Conservation (phyloP, 257 asterid species). For the Ilex aquifolium region DNA sequence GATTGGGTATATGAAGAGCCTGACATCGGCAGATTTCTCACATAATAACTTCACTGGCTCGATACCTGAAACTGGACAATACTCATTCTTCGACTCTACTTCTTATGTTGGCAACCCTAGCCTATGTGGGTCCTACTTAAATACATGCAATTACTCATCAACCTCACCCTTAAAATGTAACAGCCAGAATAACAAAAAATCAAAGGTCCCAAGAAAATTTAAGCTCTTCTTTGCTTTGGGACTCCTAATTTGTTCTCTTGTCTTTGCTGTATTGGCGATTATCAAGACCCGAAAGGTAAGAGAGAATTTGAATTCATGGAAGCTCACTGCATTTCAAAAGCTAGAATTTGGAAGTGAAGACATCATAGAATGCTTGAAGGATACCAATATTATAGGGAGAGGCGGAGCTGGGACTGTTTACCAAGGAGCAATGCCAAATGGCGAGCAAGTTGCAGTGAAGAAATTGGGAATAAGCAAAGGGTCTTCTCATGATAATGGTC, state of each 20-base stretch:
- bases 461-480: slow-evolving; percentile 34
- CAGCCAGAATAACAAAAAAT: slow-evolving; percentile 16
- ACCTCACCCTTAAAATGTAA: slow-evolving; percentile 3
- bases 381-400: slow-evolving; percentile 35
- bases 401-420: slow-evolving; percentile 48
- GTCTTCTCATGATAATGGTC: slow-evolving; percentile 27
- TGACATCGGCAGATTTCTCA: slow-evolving; percentile 49
- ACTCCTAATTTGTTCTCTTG: slow-evolving; percentile 27
- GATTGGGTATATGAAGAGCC: slow-evolving; percentile 38
- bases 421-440: slow-evolving; percentile 34
- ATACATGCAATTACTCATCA: slow-evolving; percentile 26
- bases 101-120: slow-evolving; percentile 36
- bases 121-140: slow-evolving; percentile 29
- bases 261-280: slow-evolving; percentile 31
- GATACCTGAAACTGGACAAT: slow-evolving; percentile 44
- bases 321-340: slow-evolving; percentile 43
- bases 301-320: slow-evolving; percentile 30
- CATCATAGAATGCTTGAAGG: slow-evolving; percentile 35
- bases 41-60: slow-evolving; percentile 41
- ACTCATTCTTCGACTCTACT: slow-evolving; percentile 29
- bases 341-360: slow-evolving; percentile 37
- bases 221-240: slow-evolving; percentile 40
- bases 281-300: slow-evolving; percentile 32
- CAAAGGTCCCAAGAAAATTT: slow-evolving; percentile 32
- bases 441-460: slow-evolving; percentile 31